Base-by-base conservation (phyloP, 352 stramenopile genomes). In the Hyaloperonospora arabidopsidis region DNA sequence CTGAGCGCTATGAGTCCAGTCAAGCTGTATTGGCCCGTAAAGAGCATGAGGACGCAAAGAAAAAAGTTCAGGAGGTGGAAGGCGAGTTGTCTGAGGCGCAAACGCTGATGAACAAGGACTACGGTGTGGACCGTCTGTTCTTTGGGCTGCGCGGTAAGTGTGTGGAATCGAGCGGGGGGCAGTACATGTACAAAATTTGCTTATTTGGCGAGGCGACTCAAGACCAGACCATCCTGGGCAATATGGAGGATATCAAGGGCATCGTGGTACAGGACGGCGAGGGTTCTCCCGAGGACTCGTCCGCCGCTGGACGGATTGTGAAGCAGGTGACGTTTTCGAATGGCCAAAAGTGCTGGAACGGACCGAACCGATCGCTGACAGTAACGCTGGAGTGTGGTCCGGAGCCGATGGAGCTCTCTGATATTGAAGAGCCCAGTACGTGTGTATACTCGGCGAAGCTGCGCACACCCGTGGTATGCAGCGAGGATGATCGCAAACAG, bases 141-240 rank as follows among this genome's bases (percentile, higher is more conserved):
- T 84, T 86, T 45, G 63, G 70, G 17, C 51, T 96, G 23, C 65
- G 72, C 0, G 79, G 88, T 45, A 67, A 82, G 52, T 95, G 86
- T 45, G 72, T 93, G 19, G 72, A 87, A 39, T 72, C 68, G 2
- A 59, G 73, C 6, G 65, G 82, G 15, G 77, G 79, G 10, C 53
- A 92, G 52, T 97, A 97, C 72, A 86, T 51, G 49, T 97, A 96
- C 68, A 76, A 79, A 35, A 59, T 92, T 17, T 96, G 87, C 63
- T 84, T 89, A 17, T 97, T 90, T 51, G 84, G 80, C 25, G 71
- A 72, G 12, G 83, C 87, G 10, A 88, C 81, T 19, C 88, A 97
- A 54, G 86, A 94, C 49, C 48, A 49, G 15, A 93, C 73, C 36
- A 88, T 74, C 21, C 46, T 97, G 12, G 87, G 87, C 32, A 38